Base-by-base conservation (phyloP, 345 rosid species). In the Eucalyptus melliodora region DNA sequence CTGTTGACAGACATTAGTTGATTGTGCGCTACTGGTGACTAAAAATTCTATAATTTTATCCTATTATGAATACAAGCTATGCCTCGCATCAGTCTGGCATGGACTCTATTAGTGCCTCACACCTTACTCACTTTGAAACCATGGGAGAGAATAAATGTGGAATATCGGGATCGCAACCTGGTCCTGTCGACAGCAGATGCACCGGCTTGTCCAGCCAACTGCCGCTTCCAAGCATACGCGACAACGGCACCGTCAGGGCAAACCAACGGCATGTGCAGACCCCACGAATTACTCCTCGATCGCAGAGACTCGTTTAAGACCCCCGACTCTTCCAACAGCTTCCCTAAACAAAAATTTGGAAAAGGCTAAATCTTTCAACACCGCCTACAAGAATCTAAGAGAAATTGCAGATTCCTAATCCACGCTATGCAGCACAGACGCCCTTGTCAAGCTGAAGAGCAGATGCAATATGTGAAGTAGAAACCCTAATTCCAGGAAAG, bases 151-250 rank as follows among this genome's bases (percentile, higher is more conserved):
- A 37, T 21, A 77, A 77, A 37, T 77, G 9, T 23, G 27, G 47
- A 37, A 77, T 19, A 37, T 37, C 9, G 3, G 12, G 14, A n/a
- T 60, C 31, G 26, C 31, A 90, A 96, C 99, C 99, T 96, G 82
- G 99, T 95, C 92, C 99, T 93, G 90, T 98, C 99, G 50, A 98
- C 99, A 50, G 99, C 98, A 90, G 99, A 97, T 9, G 99, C 99
- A 92, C 99, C 99, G 85, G 99, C 99, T 93, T 98, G 99, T 30
- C 99, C 99, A n/a, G 99, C 99, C 16, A 98, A 96, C 88, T 98
- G 99, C 16, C 99, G 94, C 89, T 98, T 98, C 99, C 99, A 97
- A 82, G 99, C 99, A 91, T 98, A 98, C 2, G 98, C 99, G 16
- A 98, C 99, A 3, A 97, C 99, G 1, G 98, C 99, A 24, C 99